These are phyloP conservation scores for Aspergillus saccharolyticus DNA, from an alignment of 495 filamentous ascomycete genomes.

Conservation along the genomic window DNA sequence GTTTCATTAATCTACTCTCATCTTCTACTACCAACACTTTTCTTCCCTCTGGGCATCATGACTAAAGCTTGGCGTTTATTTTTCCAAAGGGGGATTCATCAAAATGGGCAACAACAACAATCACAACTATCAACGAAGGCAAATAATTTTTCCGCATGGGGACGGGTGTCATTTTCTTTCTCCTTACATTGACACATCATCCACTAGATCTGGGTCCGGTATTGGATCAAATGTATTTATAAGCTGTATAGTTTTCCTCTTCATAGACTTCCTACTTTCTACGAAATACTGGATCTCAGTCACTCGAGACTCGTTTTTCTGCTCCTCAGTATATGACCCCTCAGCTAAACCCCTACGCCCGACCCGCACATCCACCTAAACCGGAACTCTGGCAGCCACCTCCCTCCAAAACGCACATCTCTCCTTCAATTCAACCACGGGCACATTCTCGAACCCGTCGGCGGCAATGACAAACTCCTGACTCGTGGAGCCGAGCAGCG, in stretches of 20 bases:
- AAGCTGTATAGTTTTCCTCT: neutral
- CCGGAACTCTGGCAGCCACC: conserved; percentile 36
- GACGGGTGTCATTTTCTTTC: no score
- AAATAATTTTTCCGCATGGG: neutral
- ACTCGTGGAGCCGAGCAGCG: conserved; percentile 30
- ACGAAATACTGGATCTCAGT: neutral
- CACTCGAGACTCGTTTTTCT: neutral
- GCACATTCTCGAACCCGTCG: conserved; percentile 38
- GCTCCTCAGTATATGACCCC: neutral
- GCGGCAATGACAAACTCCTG: conserved; percentile 48
- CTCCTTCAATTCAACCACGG: conserved; percentile 33
- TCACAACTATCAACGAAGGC: no score
- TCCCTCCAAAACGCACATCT: conserved; percentile 52
- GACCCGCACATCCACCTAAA: conserved; percentile 20
- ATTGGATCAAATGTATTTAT: neutral
- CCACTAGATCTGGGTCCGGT: neutral
- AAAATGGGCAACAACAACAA: no score
- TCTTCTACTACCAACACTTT: no score
- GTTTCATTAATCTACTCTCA: no score
- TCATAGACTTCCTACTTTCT: neutral
- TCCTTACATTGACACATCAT: neutral
- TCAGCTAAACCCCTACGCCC: neutral
- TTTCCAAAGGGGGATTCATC: no score
- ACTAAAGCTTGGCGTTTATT: no score
- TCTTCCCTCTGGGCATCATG: no score